These are phyloP conservation scores for Hericium coralloides DNA, from an alignment of 768 basidiomycete species.

Conservation along the genomic window DNA sequence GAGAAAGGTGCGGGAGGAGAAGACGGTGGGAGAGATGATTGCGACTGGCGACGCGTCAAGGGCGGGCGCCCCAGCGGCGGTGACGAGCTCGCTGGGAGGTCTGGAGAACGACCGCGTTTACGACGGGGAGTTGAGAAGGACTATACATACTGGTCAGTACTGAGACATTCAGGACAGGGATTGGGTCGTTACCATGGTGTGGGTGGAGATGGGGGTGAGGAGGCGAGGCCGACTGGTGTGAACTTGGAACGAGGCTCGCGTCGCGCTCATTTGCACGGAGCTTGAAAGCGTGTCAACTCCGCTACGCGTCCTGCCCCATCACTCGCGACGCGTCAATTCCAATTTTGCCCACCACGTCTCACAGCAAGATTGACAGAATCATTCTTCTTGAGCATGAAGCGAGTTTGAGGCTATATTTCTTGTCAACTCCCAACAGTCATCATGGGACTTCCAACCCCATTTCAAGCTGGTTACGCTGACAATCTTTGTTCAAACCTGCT, in stretches of 20 bases:
- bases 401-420: no score
- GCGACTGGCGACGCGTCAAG: constrained; percentile 38
- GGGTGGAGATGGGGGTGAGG: not conserved
- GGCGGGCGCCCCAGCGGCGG: constrained; percentile 36
- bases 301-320: not conserved
- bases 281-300: constrained; percentile 18
- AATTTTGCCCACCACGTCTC: no score
- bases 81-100: constrained; percentile 20
- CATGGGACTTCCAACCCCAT: no score
- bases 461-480: no score
- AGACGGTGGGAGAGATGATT: constrained; percentile 57
- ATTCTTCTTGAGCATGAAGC: no score
- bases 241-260: not conserved
- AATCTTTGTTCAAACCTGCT: no score
- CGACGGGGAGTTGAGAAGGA: constrained; percentile 14
- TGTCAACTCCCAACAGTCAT: no score
- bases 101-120: constrained; percentile 16
- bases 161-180: no score
- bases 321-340: no score
- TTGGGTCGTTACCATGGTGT: not conserved
- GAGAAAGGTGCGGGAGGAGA: constrained; percentile 79
- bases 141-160: not conserved
- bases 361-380: no score
- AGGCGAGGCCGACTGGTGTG: not conserved
- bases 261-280: constrained; percentile 13